phyloP scores from a whole-genome alignment of 2,329 filamentous ascomycete genomes.

The Penicillium aurantiogriseum region DNA sequence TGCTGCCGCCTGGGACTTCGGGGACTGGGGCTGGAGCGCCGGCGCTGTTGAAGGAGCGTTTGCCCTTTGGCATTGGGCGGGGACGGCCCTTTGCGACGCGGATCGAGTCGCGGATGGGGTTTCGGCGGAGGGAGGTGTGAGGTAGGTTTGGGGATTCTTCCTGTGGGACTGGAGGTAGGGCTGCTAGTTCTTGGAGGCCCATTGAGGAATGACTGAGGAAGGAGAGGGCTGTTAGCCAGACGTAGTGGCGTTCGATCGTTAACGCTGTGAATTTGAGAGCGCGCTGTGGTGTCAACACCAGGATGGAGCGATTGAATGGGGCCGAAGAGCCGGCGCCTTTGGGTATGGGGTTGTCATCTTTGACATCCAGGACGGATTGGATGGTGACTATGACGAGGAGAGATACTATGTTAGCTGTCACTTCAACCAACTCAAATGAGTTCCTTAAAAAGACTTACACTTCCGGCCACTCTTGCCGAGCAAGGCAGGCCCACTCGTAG shows the following conservation, averaged over 20 bases:
- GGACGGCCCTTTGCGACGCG: slow-evolving; percentile 76
- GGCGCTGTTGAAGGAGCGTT: slow-evolving; percentile 38
- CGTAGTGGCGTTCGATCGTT: slow-evolving; percentile 80
- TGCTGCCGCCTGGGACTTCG: slow-evolving; percentile 30
- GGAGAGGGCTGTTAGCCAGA: slow-evolving; percentile 91
- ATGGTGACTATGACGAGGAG: slow-evolving; percentile 66
- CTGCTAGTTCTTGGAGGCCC: slow-evolving; percentile 70
- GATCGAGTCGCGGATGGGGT: slow-evolving; percentile 81
- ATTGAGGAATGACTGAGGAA: slow-evolving; percentile 91
- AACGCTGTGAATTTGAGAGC: slow-evolving; percentile 92
- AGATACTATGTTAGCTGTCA: slow-evolving; percentile 10
- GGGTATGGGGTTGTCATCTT: slow-evolving; percentile 84
- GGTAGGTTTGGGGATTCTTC: slow-evolving; percentile 46
- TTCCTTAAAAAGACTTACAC: slow-evolving; percentile 59
- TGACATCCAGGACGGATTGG: slow-evolving; percentile 94
- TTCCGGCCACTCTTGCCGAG: slow-evolving; percentile 95
- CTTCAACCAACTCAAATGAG: neutral
- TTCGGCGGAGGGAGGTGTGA: slow-evolving; percentile 49
- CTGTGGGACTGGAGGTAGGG: slow-evolving; percentile 55
- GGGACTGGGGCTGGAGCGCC: slow-evolving; percentile 33
- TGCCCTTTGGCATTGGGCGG: slow-evolving; percentile 42
- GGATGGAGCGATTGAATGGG: slow-evolving; percentile 87
- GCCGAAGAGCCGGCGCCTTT: slow-evolving; percentile 58
- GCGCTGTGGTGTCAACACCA: slow-evolving; percentile 89
- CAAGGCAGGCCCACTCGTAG: slow-evolving; percentile 78